Conservation (phyloP, 75 land plant species). For the Adiantum capillusveneris region DNA sequence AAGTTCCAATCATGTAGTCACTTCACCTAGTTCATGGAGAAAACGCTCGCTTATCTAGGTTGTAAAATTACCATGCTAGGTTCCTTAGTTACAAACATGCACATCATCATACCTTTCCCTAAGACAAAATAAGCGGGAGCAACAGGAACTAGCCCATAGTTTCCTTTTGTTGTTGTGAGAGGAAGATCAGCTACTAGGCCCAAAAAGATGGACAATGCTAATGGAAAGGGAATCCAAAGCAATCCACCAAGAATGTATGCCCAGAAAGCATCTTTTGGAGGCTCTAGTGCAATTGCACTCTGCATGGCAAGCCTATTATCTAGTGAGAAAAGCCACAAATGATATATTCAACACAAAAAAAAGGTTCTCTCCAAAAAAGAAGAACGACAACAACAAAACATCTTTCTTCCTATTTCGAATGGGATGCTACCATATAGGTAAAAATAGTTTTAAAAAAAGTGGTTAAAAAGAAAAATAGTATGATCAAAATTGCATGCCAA, state of each 20-base stretch:
- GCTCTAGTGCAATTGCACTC: slow-evolving; percentile 3
- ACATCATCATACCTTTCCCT: not conserved
- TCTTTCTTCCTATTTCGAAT: no score
- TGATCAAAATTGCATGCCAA: not conserved
- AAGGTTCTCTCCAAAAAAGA: no score
- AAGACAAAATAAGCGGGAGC: slow-evolving; percentile 2
- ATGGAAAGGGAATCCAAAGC: not conserved
- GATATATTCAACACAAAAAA: no score
- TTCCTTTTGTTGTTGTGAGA: slow-evolving; percentile 1
- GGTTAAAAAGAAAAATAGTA: not conserved
- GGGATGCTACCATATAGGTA: no score
- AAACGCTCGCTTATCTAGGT: no score
- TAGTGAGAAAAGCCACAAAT: no score
- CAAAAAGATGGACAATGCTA: not conserved
- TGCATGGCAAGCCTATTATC: no score
- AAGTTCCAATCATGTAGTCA: no score
- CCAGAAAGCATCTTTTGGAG: not conserved
- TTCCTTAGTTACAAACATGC: no score
- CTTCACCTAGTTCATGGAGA: no score
- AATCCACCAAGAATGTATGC: slow-evolving; percentile 5
- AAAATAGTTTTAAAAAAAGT: not conserved
- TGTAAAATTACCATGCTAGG: no score
- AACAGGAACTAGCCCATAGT: slow-evolving; percentile 2
- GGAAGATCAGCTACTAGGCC: slow-evolving; percentile 4
- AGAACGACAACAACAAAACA: no score